Evolutionary conservation across 805 yeast genomes (phyloP), one percentile per base, ranked within the genome.

Genomic region (Wickerhamiella occidentalis): DNA sequence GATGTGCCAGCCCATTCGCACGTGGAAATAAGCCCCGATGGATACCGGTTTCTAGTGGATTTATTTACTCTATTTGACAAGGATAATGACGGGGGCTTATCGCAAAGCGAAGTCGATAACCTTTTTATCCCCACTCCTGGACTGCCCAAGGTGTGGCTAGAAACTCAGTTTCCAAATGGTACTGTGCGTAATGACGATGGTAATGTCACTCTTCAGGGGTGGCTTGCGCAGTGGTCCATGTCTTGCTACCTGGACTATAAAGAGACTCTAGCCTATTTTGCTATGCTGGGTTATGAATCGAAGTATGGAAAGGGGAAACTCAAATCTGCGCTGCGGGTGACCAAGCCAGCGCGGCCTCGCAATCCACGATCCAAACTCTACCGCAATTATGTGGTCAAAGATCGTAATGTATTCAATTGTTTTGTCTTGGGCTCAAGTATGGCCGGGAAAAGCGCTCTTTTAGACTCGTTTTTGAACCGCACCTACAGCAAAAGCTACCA

Each of bases 141-240:
- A 0, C 72, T 87, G 1, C 99, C 99, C 0, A 72, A 72, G 50
- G 69, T 83, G 6, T 92, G 99, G 99, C 71, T 73, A 33, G 87
- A 84, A 12, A 75, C 85, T 0, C 80, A 80, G 55, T 92, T 92
- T 60, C 99, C 99, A 0, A 70, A 74, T 22, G 78, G 94, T 1
- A 85, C 94, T 9, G 95, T 90, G 1, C 77, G 94, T 48, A 88
- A 87, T 61, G 96, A 87, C 55, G 80, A 79, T 54, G 96, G 95
- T 0, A 76, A 79, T 61, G 87, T 92, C 3, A 86, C 97, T 0
- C 65, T 92, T 23, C 98, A 94, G 67, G 98, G 99, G 2, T 92
- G 99, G 99, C 67, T 92, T 35, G 98, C 98, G 0, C 97, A 90
- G 60, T 92, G 99, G 99, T 82, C 90, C 57, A 83, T 92, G 84